Percentiles rank a stretch among this genome's conserved stretches.
These are phyloP conservation scores for Aspergillus texensis DNA, from an alignment of 2,329 filamentous ascomycete species.

Conservation along the genomic window DNA sequence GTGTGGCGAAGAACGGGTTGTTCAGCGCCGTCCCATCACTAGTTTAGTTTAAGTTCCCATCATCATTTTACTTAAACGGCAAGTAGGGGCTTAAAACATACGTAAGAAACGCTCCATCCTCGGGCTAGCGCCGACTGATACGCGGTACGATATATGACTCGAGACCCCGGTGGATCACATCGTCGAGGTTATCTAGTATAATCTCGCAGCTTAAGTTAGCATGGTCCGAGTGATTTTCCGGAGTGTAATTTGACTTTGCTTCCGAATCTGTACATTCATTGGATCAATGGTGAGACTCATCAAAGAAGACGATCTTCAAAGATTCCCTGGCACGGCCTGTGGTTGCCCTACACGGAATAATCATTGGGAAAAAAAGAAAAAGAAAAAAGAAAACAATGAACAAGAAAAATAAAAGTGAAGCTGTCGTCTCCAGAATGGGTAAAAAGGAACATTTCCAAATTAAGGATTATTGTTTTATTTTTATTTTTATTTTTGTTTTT, in stretches of 20 bases:
- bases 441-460: not conserved
- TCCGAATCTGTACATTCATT: not conserved
- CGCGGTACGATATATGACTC: constrained; percentile 4
- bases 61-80: not conserved
- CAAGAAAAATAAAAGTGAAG: no score
- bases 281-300: not conserved
- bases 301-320: constrained; percentile 6
- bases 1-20: constrained; percentile 9
- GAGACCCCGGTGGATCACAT: constrained; percentile 5
- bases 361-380: not conserved
- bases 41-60: constrained; percentile 2
- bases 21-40: constrained; percentile 3
- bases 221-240: constrained; percentile 4
- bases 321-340: not conserved
- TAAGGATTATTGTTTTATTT: not conserved
- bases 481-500: not conserved
- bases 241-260: constrained; percentile 7
- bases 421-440: not conserved
- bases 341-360: constrained; percentile 2
- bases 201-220: constrained; percentile 6
- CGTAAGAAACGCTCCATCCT: constrained; percentile 1
- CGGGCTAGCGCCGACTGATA: not conserved
- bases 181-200: constrained; percentile 6
- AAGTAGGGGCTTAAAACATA: constrained; percentile 3
- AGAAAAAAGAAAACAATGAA: not conserved